phyloP scores from a whole-genome alignment of 495 filamentous ascomycete species.

The Aspergillus cristatus region DNA sequence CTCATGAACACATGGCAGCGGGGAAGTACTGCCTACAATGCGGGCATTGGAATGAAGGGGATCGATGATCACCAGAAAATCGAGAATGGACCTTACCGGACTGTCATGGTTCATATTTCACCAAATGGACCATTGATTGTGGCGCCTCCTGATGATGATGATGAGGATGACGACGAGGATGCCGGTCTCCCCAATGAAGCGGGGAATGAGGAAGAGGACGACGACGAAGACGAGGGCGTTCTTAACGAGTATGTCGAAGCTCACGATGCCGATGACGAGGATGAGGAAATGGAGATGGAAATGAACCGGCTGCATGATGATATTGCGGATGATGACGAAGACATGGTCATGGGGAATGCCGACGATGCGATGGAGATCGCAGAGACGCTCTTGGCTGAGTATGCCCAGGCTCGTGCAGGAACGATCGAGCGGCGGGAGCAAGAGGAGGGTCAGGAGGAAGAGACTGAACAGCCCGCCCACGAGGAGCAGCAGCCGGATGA shows the following conservation, averaged over 20 bases:
- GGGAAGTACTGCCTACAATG: slow-evolving; percentile 79
- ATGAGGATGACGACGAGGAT: slow-evolving; percentile 39
- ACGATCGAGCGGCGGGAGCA: slow-evolving; percentile 1
- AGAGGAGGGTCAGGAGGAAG: slow-evolving; percentile 2
- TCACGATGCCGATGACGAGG: slow-evolving; percentile 24
- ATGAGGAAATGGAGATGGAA: slow-evolving; percentile 41
- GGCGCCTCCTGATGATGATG: slow-evolving; percentile 38
- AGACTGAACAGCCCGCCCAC: slow-evolving; percentile 49
- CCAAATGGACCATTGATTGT: slow-evolving; percentile 30
- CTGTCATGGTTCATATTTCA: slow-evolving; percentile 31
- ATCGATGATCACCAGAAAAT: slow-evolving; percentile 77
- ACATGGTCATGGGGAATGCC: slow-evolving; percentile 44
- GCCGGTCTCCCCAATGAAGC: slow-evolving; percentile 37
- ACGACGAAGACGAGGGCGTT: slow-evolving; percentile 20
- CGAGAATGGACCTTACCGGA: slow-evolving; percentile 25
- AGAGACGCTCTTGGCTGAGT: slow-evolving; percentile 45
- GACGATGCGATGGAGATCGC: slow-evolving; percentile 56
- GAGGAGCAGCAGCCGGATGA: slow-evolving; percentile 46
- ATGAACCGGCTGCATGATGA: slow-evolving; percentile 22
- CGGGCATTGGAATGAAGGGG: slow-evolving; percentile 71
- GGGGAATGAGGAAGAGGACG: slow-evolving; percentile 39
- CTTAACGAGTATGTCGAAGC: slow-evolving; percentile 1
- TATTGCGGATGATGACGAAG: slow-evolving; percentile 31
- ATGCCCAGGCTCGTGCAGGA: slow-evolving; percentile 1
- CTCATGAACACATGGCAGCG: slow-evolving; percentile 76